Base-by-base conservation (phyloP, 2,329 filamentous ascomycete species). In the Fusarium sp. region DNA sequence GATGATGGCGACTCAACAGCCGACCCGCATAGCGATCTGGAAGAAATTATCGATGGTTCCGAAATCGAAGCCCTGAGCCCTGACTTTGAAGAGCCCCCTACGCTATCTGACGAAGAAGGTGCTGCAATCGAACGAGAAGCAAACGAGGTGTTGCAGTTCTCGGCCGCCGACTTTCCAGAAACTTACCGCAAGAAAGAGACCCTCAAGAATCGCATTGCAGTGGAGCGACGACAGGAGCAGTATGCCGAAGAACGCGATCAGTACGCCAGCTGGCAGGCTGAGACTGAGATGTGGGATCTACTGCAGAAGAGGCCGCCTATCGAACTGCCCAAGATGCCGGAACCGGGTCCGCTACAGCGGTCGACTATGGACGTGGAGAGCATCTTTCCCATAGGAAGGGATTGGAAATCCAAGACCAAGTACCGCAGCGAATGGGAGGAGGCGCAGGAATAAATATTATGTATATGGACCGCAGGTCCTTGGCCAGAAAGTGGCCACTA, bases 391-490 rank as follows among this genome's bases (percentile, higher is more conserved):
- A 70, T 77, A 26, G 75, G 77, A 20, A 61, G 71, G 45, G 72
- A 78, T 43, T 85, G 83, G 83, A 77, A 78, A 46, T 73, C 72
- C 9, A 75, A 70, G 51, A 63, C 80, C 26, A 70, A 72, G 11
- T 81, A 78, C 49, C 72, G 71, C 30, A 77, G 77, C 54, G 78
- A 83, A 51, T 85, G 83, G 83, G 83, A 85, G 65, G 72, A 38
- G 19, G 43, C 56, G 38, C 44, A 53, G 28, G 21, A 24, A 17
- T 19, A 21, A 21, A 57, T n/a, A 38, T 17, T 23, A 32, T 36
- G 17, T 10, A 7, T 36, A 36, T 34, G 17, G 32, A 19, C 17
- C n/a, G 34, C 17, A 5, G 9, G 4, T n/a, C 17, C 7, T 36
- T 10, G 17, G 19, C 45, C 42, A 50, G 43, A 15, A 2, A 26